phyloP scores from a whole-genome alignment of 225 moss, liverwort and hornwort species.

The Asterella californica region DNA sequence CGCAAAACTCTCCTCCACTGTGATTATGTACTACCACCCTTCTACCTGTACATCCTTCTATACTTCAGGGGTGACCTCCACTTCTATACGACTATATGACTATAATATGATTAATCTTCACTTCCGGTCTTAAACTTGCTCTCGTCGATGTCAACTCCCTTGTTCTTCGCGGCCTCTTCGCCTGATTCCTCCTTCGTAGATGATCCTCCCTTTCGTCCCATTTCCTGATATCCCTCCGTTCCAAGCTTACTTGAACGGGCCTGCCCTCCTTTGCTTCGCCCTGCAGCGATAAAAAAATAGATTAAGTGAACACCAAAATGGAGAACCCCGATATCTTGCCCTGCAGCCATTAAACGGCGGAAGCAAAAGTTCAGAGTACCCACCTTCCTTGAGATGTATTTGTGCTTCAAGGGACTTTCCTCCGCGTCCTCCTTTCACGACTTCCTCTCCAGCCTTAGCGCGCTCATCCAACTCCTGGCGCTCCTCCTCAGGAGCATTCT shows the following conservation, averaged over 20 bases:
- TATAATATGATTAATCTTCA: too few species aligned
- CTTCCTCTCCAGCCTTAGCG: constrained; percentile 27
- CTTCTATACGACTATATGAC: too few species aligned
- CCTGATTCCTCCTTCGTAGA: constrained; percentile 15
- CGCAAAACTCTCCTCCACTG: too few species aligned
- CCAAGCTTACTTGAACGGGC: constrained; percentile 22
- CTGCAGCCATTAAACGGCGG: background rate
- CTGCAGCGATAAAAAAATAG: background rate
- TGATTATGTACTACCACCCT: too few species aligned
- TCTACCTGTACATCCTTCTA: too few species aligned
- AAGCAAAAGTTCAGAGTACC: background rate
- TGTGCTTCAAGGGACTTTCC: constrained; percentile 24
- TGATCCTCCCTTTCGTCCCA: constrained; percentile 26
- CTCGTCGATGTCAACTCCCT: too few species aligned
- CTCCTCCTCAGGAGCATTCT: too few species aligned
- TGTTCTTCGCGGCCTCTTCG: too few species aligned
- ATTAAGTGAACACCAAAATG: background rate
- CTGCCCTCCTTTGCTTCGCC: constrained; percentile 26
- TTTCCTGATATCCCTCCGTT: constrained; percentile 30
- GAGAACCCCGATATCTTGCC: background rate
- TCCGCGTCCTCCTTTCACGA: constrained; percentile 29
- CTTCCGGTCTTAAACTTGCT: too few species aligned
- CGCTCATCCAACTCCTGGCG: constrained; percentile 24
- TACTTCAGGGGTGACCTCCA: too few species aligned
- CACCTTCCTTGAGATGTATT: constrained; percentile 14